Conservation (phyloP, 176 grass and related monocot genomes). For the Eleusine coracana region DNA sequence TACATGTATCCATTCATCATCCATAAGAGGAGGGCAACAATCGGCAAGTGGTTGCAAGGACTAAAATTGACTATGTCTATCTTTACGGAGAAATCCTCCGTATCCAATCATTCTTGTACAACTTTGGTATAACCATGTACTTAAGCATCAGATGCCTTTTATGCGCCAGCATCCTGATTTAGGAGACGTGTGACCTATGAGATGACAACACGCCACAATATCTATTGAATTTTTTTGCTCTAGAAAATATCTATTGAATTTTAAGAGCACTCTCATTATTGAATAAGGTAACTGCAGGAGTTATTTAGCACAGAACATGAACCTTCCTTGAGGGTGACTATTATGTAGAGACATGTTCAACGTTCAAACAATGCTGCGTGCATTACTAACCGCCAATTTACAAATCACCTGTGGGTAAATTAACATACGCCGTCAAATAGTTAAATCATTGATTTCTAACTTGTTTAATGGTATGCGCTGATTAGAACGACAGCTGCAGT, state of each 20-base stretch:
- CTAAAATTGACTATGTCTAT: neutral
- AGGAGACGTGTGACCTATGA: neutral
- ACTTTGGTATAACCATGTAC: neutral
- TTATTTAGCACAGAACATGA: neutral
- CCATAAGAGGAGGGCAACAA: neutral
- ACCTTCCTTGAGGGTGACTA: conserved; percentile 2
- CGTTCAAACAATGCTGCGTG: neutral
- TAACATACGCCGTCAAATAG: neutral
- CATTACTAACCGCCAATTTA: neutral
- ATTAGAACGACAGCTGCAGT: neutral
- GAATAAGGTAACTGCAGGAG: neutral
- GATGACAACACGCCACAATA: neutral
- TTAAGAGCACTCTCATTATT: neutral
- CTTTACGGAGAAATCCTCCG: neutral
- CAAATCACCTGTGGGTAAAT: neutral
- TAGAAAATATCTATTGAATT: neutral
- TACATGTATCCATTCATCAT: neutral
- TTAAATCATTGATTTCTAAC: neutral
- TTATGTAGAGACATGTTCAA: neutral
- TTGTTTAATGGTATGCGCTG: neutral
- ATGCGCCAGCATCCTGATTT: neutral
- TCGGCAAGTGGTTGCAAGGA: neutral
- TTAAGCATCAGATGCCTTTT: neutral
- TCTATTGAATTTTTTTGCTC: neutral
- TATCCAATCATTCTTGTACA: neutral